Conservation (phyloP, 257 asterid species). For the Buddleja alternifolia region DNA sequence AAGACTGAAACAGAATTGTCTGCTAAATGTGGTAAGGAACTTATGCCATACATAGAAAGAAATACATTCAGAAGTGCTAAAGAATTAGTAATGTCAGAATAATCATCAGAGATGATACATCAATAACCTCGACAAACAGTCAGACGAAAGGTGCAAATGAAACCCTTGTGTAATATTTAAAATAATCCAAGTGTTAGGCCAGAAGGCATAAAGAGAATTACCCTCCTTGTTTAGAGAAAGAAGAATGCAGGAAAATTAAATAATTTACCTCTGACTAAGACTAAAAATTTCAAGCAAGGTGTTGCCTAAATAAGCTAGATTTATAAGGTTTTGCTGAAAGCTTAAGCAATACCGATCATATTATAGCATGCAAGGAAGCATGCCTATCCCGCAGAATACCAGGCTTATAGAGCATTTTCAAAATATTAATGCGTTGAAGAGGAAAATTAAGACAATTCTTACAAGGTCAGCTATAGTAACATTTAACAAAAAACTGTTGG, state of each 20-base stretch:
- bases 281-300: not conserved
- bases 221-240: not conserved
- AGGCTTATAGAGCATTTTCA: constrained; percentile 13
- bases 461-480: constrained; percentile 9
- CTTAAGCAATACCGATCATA: constrained; percentile 3
- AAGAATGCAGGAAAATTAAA: not conserved
- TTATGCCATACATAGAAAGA: constrained; percentile 12
- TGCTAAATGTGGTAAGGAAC: not conserved
- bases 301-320: not conserved
- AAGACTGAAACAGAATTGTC: not conserved
- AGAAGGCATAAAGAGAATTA: not conserved
- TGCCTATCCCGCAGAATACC: constrained; percentile 13
- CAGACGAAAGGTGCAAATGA: not conserved
- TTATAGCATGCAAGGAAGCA: constrained; percentile 10
- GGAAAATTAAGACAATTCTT: not conserved
- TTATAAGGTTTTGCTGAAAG: constrained; percentile 1
- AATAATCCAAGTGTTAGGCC: not conserved
- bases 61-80: not conserved
- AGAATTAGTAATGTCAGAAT: not conserved
- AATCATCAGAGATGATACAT: not conserved
- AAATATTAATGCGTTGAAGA: not conserved
- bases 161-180: not conserved
- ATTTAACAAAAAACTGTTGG: not conserved
- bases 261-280: constrained; percentile 6
- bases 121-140: constrained; percentile 3